Evolutionary conservation across 495 filamentous ascomycete species (phyloP), one percentile per base, ranked within the genome.

Genomic region (Staphylotrichum tortipilum): DNA sequence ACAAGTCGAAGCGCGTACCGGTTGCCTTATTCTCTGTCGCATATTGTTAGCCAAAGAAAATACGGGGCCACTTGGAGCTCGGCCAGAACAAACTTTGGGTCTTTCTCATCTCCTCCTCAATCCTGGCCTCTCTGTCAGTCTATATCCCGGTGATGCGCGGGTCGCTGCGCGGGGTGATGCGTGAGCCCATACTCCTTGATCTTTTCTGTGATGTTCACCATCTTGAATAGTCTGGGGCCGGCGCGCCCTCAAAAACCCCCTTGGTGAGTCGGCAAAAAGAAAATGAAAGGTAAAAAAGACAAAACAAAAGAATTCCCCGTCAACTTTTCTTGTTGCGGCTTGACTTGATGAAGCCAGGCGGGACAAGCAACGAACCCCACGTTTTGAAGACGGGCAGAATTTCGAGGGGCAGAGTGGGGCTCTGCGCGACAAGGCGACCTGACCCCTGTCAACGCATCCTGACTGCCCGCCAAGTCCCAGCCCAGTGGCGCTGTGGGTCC

Each of bases 191-290:
- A 92, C 89, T 95, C 89, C 73, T 97, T 99, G 72, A 99, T 99
- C 79, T 95, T 97, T 39, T 99, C 94, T 45, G 92, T 95, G 49
- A 99, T 96, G 74, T 96, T 96, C 71, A 96, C 94, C 94, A 99
- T 98, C 57, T 77, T 89, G 80, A 50, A 74, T 65, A 68, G 49
- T n/a, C n/a, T n/a, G n/a, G n/a, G n/a, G n/a, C n/a, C n/a, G n/a
- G n/a, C n/a, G n/a, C n/a, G n/a, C n/a, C n/a, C n/a, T n/a, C n/a
- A n/a, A n/a, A n/a, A n/a, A n/a, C n/a, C n/a, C n/a, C n/a, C n/a
- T n/a, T 22, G 8, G 11, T 35, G 3, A 3, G 28, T 23, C 42
- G 17, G 51, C 15, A 7, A 28, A 31, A 49, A 31, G 18, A 18
- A 30, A 45, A 54, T n/a, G n/a, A n/a, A n/a, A n/a, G n/a, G 36